Conservation (phyloP, 768 basidiomycete species). For the Lentinula edodes region DNA sequence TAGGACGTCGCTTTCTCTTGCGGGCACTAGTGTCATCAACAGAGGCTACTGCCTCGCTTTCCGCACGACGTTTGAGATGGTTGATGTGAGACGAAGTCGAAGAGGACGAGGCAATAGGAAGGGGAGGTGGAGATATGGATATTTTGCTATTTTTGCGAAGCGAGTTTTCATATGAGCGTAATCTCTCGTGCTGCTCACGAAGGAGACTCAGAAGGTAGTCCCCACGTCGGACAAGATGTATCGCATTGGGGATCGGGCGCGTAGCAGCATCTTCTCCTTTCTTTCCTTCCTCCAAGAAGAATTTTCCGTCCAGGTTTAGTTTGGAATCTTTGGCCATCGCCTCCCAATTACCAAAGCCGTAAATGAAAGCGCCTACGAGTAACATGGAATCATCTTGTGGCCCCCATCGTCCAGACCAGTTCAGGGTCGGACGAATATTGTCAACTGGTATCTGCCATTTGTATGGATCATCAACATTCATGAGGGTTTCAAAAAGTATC, state of each 20-base stretch:
- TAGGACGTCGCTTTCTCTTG: conserved; percentile 89
- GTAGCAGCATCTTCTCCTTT: conserved; percentile 82
- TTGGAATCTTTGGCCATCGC: conserved; percentile 84
- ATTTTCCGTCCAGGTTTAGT: conserved; percentile 83
- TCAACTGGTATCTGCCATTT: conserved; percentile 89
- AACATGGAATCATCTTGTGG: conserved; percentile 91
- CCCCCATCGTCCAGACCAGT: conserved; percentile 96
- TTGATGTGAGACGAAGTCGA: conserved; percentile 54
- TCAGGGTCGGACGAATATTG: conserved; percentile 87
- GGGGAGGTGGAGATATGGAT: conserved; percentile 73
- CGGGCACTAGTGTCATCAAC: conserved; percentile 64
- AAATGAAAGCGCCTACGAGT: conserved; percentile 85
- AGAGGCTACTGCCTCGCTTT: conserved; percentile 80
- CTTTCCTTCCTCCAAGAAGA: conserved; percentile 98
- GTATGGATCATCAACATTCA: conserved; percentile 66
- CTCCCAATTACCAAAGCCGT: conserved; percentile 98
- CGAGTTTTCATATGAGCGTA: conserved; percentile 82
- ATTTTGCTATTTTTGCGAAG: conserved; percentile 67
- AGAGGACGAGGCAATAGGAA: conserved; percentile 52
- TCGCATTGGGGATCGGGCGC: conserved; percentile 92
- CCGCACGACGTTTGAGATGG: conserved; percentile 69
- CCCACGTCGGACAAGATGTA: conserved; percentile 94
- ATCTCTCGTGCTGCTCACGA: conserved; percentile 85
- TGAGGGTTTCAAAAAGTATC: conserved; percentile 79
- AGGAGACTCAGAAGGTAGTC: conserved; percentile 86